Percentiles rank a stretch among this genome's conserved stretches.
phyloP scores from a whole-genome alignment of 768 basidiomycete genomes.

The Hemileccinum impolitum region DNA sequence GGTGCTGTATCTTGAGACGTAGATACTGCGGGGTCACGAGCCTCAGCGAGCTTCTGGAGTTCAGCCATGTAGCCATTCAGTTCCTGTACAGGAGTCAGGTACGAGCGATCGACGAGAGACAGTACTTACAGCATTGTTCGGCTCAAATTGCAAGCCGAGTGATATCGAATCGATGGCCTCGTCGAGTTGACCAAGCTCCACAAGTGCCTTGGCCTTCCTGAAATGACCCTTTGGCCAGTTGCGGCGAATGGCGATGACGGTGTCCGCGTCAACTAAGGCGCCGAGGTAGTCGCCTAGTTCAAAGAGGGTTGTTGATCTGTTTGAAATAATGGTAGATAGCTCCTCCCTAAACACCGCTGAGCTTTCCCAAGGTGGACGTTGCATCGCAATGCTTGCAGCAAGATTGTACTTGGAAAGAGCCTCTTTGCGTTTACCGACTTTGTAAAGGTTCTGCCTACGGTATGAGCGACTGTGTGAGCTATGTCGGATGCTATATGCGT shows the following conservation, averaged over 20 bases:
- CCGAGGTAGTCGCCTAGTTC: conserved; percentile 72
- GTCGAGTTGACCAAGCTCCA: conserved; percentile 60
- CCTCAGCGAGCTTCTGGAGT: conserved; percentile 23
- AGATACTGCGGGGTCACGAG: conserved; percentile 3
- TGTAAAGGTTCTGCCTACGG: conserved; percentile 65
- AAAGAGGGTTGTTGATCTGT: conserved; percentile 84
- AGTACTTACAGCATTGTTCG: conserved; percentile 50
- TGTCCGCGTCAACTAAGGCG: conserved; percentile 87
- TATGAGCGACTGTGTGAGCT: conserved; percentile 7
- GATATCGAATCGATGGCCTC: conserved; percentile 82
- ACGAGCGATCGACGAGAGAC: neutral
- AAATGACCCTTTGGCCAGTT: conserved; percentile 97
- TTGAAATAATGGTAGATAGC: conserved; percentile 83
- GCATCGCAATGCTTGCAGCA: conserved; percentile 71
- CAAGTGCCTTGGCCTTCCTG: conserved; percentile 85
- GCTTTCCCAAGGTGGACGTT: conserved; percentile 89
- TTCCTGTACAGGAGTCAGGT: conserved; percentile 23
- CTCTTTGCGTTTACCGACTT: conserved; percentile 59
- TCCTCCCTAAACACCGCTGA: conserved; percentile 84
- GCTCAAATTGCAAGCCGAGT: conserved; percentile 84
- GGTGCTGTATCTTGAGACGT: neutral
- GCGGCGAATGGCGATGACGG: conserved; percentile 77
- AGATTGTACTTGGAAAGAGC: conserved; percentile 80
- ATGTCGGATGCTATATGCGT: conserved; percentile 32
- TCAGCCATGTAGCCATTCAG: conserved; percentile 32